Evolutionary conservation across 2,329 filamentous ascomycete species (phyloP), one percentile per base, ranked within the genome.

Genomic region (Pestalotiopsis sp.): DNA sequence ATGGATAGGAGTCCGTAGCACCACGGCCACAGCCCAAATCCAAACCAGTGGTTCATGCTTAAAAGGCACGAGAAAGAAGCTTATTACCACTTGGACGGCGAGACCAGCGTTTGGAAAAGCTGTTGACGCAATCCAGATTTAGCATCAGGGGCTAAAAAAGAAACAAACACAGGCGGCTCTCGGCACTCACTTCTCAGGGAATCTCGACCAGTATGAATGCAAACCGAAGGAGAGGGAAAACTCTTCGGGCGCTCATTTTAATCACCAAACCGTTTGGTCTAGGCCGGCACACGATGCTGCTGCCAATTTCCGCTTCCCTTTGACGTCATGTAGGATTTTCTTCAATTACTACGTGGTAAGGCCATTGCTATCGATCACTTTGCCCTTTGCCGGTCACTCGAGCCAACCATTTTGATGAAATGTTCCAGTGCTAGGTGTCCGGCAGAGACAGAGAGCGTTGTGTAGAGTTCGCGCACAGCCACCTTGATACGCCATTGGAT

Each of bases 311-410:
- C 35, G 44, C 17, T 30, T 38, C 44, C n/a, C 22, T 65, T 64
- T 65, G 62, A 65, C 62, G 62, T 65, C 62, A 65, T 56, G 62
- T 44, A 56, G 44, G 35, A 13, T 38, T 30, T 39, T 55, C 40
- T n/a, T 35, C 20, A 13, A 14, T 38, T 38, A n/a, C n/a, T 38
- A 63, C 17, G 35, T 63, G 35, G 60, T 63, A 3, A 44, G n/a
- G n/a, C 38, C 26, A 35, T 35, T 35, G 30, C 30, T 9, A 35
- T 2, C 7, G 30, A 35, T 35, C 30, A 35, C 30, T 35, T 35
- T 35, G 30, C 9, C 7, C 30, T 35, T 35, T 35, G 30, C 30
- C 30, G 7, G 30, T 35, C 30, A 35, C 30, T 35, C 30, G 30
- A 35, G 30, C 30, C 30, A 35, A 35, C 30, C 30, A 35, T 35